Base-by-base conservation (phyloP, 768 basidiomycete species). In the Rickenella mellea region DNA sequence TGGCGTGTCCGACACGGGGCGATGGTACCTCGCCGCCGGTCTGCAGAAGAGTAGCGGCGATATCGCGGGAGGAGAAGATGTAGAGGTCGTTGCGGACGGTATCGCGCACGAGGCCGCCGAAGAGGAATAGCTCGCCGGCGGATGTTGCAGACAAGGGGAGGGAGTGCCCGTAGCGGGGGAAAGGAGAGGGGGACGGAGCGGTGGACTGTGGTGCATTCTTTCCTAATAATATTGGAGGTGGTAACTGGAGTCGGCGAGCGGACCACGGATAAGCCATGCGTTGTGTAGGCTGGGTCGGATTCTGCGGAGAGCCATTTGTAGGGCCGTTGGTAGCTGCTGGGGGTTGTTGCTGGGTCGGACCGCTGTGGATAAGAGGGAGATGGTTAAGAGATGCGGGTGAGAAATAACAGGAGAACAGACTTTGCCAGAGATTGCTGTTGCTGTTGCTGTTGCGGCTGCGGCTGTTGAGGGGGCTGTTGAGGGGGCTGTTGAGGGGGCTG, bases 81-180 rank as follows among this genome's bases (percentile, higher is more conserved):
- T 94, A 98, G 22, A 99, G 70, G 64, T 99, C 96, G 62, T 96
- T 96, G 40, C 82, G 75, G 26, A 92, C 83, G 7, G 75, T 65
- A 57, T 98, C 94, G 28, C 84, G 77, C 12, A 98, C 92, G 46
- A 99, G 83, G 48, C 96, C 96, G 47, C 96, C 96, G 50, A 99
- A 99, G 48, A 99, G 73, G 63, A 90, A 93, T 48, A 99, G 79
- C 52, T 98, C 92, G 6, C 96, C 96, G 5, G 69, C 72, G n/a
- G 74, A 57, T 19, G 81, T 83, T 2, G 87, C 76, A 6, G 71
- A 74, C 5, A 84, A 74, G 7, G 92, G 92, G 5, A 97, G 75
- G 10, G 93, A 83, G 56, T 96, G 89, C 20, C 94, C 96, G 56
- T 98, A 99, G 30, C 94, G 81, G 20, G 96, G 94, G 61, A 98